Evolutionary conservation across 2,329 filamentous ascomycete species (phyloP), one percentile per base, ranked within the genome.

Genomic region (Talaromyces albobiverticillius): DNA sequence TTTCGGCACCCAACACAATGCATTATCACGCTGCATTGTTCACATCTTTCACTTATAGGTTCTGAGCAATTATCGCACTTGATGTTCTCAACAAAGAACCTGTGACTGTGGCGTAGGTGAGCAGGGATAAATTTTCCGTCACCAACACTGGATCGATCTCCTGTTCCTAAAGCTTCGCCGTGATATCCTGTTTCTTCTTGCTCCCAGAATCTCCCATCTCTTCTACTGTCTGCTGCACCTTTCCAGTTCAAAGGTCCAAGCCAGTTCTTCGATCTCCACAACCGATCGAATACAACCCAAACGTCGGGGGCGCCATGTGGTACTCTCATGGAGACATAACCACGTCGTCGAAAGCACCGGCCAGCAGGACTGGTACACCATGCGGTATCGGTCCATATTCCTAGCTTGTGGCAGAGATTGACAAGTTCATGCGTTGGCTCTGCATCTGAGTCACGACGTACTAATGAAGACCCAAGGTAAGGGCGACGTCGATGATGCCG

Each of bases 381-480:
- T 22, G 80, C 79, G 3, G 81, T 82, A 64, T 84, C 81, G 4
- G 81, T 83, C 81, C 81, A 84, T 48, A 84, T 83, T 1, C 78
- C 79, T 25, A 84, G 65, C 51, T 79, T 77, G 59, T 83, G 79
- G 59, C 81, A 83, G 49, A 83, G 77, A 47, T 76, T 78, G 50
- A 84, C 82, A 32, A 83, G 72, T 61, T 84, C 80, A 65, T 84
- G 81, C 2, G 81, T 83, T 4, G 81, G 81, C 61, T 83, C 80
- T 14, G 80, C 81, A 62, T 84, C 81, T 23, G 81, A 83, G 64
- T 84, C 81, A 60, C 79, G 74, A 49, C 81, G 75, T 38, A 75
- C 65, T 36, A 83, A 70, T 7, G 80, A 82, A 14, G 76, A 76
- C 3, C 81, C 78, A 3, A 84, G 74, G 63, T 84, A 84, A 9